phyloP scores from a whole-genome alignment of 768 basidiomycete genomes.

The Boletales sp. region DNA sequence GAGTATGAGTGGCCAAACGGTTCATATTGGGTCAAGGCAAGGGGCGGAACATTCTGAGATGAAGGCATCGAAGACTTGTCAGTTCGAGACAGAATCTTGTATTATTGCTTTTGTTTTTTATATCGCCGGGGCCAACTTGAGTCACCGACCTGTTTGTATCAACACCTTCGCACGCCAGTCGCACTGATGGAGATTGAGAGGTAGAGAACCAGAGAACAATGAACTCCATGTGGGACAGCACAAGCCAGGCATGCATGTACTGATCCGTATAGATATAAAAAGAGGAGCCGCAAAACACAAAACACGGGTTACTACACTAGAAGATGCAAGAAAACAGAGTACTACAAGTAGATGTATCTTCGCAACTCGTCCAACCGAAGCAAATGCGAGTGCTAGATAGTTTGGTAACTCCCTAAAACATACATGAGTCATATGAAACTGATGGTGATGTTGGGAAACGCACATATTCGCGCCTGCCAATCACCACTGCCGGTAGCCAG shows the following conservation, averaged over 20 bases:
- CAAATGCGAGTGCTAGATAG: constrained; percentile 16
- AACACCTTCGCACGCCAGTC: too few relatives aligned
- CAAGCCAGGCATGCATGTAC: constrained; percentile 6
- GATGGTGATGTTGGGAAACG: constrained; percentile 18
- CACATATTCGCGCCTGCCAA: constrained; percentile 68
- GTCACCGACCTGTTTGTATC: neutral
- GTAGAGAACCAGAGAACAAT: constrained; percentile 5
- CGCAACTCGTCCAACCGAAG: constrained; percentile 3
- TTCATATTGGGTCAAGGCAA: constrained; percentile 23
- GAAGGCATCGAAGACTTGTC: neutral
- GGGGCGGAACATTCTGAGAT: constrained; percentile 3
- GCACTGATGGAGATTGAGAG: neutral
- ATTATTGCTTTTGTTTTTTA: constrained; percentile 1
- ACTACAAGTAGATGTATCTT: constrained; percentile 25
- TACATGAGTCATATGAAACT: constrained; percentile 1
- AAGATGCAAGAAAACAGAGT: constrained; percentile 23
- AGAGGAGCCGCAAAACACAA: constrained; percentile 5
- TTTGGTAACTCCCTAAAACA: constrained; percentile 29
- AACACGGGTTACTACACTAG: constrained; percentile 18
- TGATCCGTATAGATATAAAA: constrained; percentile 24
- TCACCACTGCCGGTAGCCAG: constrained; percentile 72
- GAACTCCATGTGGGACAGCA: constrained; percentile 1
- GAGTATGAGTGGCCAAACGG: constrained; percentile 87
- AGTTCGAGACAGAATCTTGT: neutral
- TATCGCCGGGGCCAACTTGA: neutral